These are phyloP conservation scores for Cyclotella cryptica DNA, from an alignment of 108 stramenopile genomes.

Conservation along the genomic window DNA sequence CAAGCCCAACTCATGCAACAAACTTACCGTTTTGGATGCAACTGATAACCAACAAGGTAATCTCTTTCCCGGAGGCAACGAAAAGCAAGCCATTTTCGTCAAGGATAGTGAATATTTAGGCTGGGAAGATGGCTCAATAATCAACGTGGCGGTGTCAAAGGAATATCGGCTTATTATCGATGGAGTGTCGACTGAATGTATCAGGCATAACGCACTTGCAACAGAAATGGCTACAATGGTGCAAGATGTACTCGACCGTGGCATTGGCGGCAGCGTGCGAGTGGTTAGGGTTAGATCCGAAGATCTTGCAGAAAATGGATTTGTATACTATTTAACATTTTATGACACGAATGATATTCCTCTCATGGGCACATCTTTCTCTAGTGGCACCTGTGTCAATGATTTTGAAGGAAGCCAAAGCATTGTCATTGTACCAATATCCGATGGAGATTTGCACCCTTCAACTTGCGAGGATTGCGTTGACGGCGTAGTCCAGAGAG, in stretches of 20 bases:
- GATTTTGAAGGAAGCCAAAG: slow-evolving; percentile 49
- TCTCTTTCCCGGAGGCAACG: slow-evolving; percentile 55
- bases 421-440: slow-evolving; percentile 39
- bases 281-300: slow-evolving; percentile 49
- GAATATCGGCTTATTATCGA: slow-evolving; percentile 41
- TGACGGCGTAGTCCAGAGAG: slow-evolving; percentile 75
- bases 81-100: slow-evolving; percentile 56
- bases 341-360: slow-evolving; percentile 50
- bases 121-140: slow-evolving; percentile 58
- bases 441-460: slow-evolving; percentile 56
- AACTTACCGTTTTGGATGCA: slow-evolving; percentile 57
- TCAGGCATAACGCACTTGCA: slow-evolving; percentile 55
- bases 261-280: slow-evolving; percentile 45
- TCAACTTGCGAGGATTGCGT: slow-evolving; percentile 57
- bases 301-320: slow-evolving; percentile 59
- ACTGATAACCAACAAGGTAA: slow-evolving; percentile 33
- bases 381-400: slow-evolving; percentile 43
- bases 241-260: slow-evolving; percentile 38
- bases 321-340: slow-evolving; percentile 56
- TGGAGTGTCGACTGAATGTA: slow-evolving; percentile 48
- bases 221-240: slow-evolving; percentile 28
- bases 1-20: slow-evolving; percentile 51
- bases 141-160: slow-evolving; percentile 20
- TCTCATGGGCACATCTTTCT: slow-evolving; percentile 19
- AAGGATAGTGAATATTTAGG: slow-evolving; percentile 60